A percentile compares a stretch with the other conserved stretches of the same genome.
Evolutionary conservation across 208 protist genomes (phyloP).

Genomic region (Angomonas deanei): DNA sequence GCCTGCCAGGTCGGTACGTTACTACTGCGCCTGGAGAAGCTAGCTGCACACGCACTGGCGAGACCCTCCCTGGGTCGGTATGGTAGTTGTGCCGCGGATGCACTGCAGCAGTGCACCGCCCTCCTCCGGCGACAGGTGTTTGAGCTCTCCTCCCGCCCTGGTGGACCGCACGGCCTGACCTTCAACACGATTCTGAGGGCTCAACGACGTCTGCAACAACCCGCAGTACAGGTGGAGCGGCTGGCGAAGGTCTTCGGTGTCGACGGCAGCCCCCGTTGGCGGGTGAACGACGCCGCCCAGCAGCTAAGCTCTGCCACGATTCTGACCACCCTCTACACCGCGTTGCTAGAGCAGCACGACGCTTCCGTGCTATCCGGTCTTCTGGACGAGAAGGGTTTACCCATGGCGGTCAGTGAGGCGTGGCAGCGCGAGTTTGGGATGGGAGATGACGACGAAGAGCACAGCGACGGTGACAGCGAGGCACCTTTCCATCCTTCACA

Average conservation of each 20-base stretch:
- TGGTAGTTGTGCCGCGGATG: constrained; percentile 56
- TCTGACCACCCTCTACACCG: constrained; percentile 42
- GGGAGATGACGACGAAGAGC: background rate
- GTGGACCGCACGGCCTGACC: constrained; percentile 38
- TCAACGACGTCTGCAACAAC: constrained; percentile 30
- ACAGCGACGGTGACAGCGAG: background rate
- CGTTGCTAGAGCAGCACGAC: constrained; percentile 16
- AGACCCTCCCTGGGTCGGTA: constrained; percentile 64
- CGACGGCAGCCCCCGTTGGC: constrained; percentile 12
- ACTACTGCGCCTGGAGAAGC: constrained; percentile 44
- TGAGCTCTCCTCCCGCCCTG: constrained; percentile 32
- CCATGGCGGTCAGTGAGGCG: background rate
- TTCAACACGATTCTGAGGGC: constrained; percentile 55
- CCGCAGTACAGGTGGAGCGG: constrained; percentile 32
- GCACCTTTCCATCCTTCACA: background rate
- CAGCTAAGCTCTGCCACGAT: constrained; percentile 53
- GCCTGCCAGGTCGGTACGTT: constrained; percentile 68
- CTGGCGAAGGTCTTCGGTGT: constrained; percentile 59
- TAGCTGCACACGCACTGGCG: constrained; percentile 45
- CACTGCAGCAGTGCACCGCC: constrained; percentile 27
- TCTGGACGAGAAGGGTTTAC: constrained; percentile 13
- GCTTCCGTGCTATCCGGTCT: background rate
- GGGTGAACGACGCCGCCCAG: constrained; percentile 13
- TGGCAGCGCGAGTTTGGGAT: background rate
- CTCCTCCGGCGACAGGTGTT: constrained; percentile 43